Evolutionary conservation across 2,329 filamentous ascomycete genomes (phyloP).

Genomic region (Periconia sp.): DNA sequence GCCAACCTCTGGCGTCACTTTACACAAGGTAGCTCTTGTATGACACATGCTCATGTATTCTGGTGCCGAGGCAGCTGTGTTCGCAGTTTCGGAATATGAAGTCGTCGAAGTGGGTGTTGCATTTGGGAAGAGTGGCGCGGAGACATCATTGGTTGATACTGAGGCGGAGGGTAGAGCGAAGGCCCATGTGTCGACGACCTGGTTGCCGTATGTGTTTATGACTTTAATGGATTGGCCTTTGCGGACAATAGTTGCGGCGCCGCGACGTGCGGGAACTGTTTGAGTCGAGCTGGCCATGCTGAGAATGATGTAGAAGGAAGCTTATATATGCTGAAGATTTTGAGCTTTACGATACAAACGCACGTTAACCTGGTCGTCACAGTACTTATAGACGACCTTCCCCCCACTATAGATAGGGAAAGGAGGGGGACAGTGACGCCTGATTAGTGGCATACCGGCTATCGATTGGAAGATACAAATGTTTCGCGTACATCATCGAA

Average conservation of each 20-base stretch:
- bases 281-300: conserved; percentile 9
- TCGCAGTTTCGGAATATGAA: conserved; percentile 24
- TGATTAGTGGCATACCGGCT: not conserved
- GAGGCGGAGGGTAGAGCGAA: conserved; percentile 39
- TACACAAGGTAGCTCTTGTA: conserved; percentile 31
- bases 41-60: conserved; percentile 43
- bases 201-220: conserved; percentile 52
- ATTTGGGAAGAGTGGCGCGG: conserved; percentile 33
- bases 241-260: conserved; percentile 44
- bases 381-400: not conserved
- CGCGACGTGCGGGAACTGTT: conserved; percentile 48
- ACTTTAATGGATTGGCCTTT: conserved; percentile 48
- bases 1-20: conserved; percentile 30
- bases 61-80: conserved; percentile 28
- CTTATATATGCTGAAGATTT: too few relatives aligned
- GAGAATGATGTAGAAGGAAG: not conserved
- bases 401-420: too few relatives aligned
- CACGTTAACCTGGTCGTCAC: not conserved
- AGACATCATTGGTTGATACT: conserved; percentile 20
- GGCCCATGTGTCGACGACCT: conserved; percentile 55
- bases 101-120: conserved; percentile 22
- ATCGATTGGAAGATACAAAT: not conserved
- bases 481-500: not conserved
- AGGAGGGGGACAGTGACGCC: too few relatives aligned
- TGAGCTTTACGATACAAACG: not conserved